phyloP scores from a whole-genome alignment of 805 yeast genomes.

The Candida yuanshanica region DNA sequence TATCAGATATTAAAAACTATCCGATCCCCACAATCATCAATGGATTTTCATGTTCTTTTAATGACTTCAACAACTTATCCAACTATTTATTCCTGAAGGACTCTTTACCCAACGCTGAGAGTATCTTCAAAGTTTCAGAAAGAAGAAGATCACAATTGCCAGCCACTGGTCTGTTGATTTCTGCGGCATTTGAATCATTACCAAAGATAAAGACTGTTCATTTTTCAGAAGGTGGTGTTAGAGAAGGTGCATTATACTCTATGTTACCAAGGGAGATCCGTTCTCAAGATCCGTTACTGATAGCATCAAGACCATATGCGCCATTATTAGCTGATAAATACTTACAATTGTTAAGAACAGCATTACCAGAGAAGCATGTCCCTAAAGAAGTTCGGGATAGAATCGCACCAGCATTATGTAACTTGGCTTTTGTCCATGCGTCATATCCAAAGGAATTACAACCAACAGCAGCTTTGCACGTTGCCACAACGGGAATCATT shows the following conservation, averaged over 20 bases:
- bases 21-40: constrained; percentile 68
- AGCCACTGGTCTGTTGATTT: constrained; percentile 56
- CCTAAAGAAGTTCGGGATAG: constrained; percentile 55
- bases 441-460: constrained; percentile 74
- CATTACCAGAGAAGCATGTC: constrained; percentile 50
- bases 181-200: constrained; percentile 56
- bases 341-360: constrained; percentile 44
- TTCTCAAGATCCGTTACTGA: constrained; percentile 60
- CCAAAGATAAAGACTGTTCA: constrained; percentile 58
- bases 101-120: constrained; percentile 38
- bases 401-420: constrained; percentile 66
- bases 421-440: constrained; percentile 70
- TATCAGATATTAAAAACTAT: constrained; percentile 47
- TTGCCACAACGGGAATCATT: constrained; percentile 68
- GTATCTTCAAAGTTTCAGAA: constrained; percentile 60
- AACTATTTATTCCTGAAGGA: constrained; percentile 46
- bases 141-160: constrained; percentile 64
- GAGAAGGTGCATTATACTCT: constrained; percentile 70
- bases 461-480: constrained; percentile 65
- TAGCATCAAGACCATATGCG: constrained; percentile 69
- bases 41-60: constrained; percentile 57
- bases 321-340: constrained; percentile 58
- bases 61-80: constrained; percentile 45
- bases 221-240: constrained; percentile 71
- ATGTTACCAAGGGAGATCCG: constrained; percentile 52